Evolutionary conservation across 108 stramenopile species (phyloP).

Genomic region (Pseudonitzschia pungens): DNA sequence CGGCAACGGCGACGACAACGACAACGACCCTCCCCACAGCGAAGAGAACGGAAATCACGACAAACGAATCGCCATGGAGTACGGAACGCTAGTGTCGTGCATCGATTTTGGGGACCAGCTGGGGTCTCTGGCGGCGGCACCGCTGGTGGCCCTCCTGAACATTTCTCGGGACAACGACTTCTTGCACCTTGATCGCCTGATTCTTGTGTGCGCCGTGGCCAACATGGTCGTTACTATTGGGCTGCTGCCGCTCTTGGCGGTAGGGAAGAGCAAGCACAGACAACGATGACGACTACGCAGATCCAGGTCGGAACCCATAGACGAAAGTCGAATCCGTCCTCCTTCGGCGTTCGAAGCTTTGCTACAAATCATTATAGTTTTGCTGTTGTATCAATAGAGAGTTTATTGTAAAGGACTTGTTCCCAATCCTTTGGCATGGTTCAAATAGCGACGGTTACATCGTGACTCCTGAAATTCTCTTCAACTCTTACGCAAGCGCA

Average conservation of each 20-base stretch:
- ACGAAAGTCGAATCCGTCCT: too few relatives aligned
- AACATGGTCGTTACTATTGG: constrained; percentile 25
- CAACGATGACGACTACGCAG: background rate
- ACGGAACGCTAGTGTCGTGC: constrained; percentile 55
- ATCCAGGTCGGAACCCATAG: too few relatives aligned
- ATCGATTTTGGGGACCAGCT: constrained; percentile 67
- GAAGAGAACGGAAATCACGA: background rate
- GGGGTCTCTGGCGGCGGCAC: constrained; percentile 41
- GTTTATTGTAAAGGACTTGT: too few relatives aligned
- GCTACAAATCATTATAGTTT: too few relatives aligned
- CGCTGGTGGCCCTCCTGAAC: constrained; percentile 39
- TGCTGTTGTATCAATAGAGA: too few relatives aligned
- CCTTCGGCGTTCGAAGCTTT: too few relatives aligned
- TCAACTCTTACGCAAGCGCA: too few relatives aligned
- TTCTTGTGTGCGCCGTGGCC: constrained; percentile 32
- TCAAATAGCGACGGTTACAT: too few relatives aligned
- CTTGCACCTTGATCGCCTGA: constrained; percentile 38
- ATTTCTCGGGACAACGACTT: constrained; percentile 58
- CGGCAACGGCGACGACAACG: background rate
- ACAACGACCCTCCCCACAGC: too few relatives aligned
- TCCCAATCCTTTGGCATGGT: too few relatives aligned
- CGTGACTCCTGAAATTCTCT: too few relatives aligned
- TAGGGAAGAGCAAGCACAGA: background rate
- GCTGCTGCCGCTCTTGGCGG: constrained; percentile 10
- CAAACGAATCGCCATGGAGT: constrained; percentile 37